Base-by-base conservation (phyloP, 2,329 filamentous ascomycete species). In the Fusarium sp. region DNA sequence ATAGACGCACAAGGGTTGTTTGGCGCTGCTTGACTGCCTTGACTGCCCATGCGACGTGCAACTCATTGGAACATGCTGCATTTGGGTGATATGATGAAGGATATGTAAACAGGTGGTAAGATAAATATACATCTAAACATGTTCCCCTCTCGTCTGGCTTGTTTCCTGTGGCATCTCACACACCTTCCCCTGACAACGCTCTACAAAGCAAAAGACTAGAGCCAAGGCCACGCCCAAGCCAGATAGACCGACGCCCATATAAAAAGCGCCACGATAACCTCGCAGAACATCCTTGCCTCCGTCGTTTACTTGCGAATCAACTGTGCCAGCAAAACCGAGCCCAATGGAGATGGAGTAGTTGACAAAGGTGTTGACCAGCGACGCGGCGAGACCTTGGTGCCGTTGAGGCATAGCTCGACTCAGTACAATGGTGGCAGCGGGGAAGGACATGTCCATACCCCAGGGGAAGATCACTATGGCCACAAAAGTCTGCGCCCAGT, bases 271-370 rank as follows among this genome's bases (percentile, higher is more conserved):
- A 2, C 75, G 70, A 59, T 75, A 78, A 0, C 77, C 78, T 15
- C 40, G 64, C 10, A 79, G 55, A 29, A 71, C 50, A 38, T 77
- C 67, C 31, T 68, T 51, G 10, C 67, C 64, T 7, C 61, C 52
- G 13, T 67, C 35, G 44, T 72, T 72, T 1, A 75, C 65, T 10
- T 74, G 70, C 2, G 68, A 70, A 66, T 88, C 84, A 11, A 88
- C 81, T 0, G 85, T 88, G 0, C 85, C 86, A 0, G 86, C 86
- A 35, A 90, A 80, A 0, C 87, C 88, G 1, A 90, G 75, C 0
- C 84, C 85, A 11, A 89, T 73, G 1, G 83, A 85, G 35, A 89
- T 88, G 57, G 80, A 81, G 69, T 89, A 90, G 72, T 90, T 88
- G 60, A 89, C 82, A 34, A 87, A 76, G 0, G 86, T 88, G 52